Conservation (phyloP, 306 rosid genomes). For the Cicer chorassanicum region DNA sequence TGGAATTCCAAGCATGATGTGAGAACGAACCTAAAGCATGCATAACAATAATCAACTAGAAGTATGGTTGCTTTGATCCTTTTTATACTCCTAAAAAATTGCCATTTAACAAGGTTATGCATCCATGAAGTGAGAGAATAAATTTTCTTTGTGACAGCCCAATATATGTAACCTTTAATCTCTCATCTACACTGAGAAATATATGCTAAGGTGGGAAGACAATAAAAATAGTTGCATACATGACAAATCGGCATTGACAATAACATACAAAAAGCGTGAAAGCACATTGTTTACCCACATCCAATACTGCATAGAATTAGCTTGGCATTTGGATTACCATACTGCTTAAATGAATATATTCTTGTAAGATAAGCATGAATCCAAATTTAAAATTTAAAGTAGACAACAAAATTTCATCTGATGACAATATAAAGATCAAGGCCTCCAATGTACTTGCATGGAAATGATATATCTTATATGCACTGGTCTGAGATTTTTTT, state of each 20-base stretch:
- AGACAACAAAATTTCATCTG: conserved; percentile 14
- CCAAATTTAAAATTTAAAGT: conserved; percentile 23
- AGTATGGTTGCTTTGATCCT: conserved; percentile 34
- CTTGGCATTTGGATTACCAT: conserved; percentile 24
- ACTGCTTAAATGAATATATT: conserved; percentile 17
- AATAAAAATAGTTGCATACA: conserved; percentile 25
- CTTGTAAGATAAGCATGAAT: conserved; percentile 19
- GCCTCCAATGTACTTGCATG: neutral
- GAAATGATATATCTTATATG: conserved; percentile 3
- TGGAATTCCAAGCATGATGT: conserved; percentile 85
- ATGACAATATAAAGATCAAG: conserved; percentile 27
- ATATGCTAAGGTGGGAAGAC: neutral
- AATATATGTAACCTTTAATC: conserved; percentile 1
- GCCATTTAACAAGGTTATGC: conserved; percentile 33
- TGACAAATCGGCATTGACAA: conserved; percentile 14
- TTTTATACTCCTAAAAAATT: conserved; percentile 33
- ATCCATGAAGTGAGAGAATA: conserved; percentile 27
- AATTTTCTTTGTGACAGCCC: conserved; percentile 15
- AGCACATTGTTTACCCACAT: conserved; percentile 15
- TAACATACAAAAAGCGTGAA: conserved; percentile 24
- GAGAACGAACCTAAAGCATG: conserved; percentile 76
- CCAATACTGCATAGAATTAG: conserved; percentile 32
- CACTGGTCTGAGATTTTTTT: neutral
- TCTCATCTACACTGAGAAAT: conserved; percentile 9
- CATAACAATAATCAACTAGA: conserved; percentile 26